These are phyloP conservation scores for Aaosphaeria arxii DNA, from an alignment of 2,329 filamentous ascomycete species.

Conservation along the genomic window DNA sequence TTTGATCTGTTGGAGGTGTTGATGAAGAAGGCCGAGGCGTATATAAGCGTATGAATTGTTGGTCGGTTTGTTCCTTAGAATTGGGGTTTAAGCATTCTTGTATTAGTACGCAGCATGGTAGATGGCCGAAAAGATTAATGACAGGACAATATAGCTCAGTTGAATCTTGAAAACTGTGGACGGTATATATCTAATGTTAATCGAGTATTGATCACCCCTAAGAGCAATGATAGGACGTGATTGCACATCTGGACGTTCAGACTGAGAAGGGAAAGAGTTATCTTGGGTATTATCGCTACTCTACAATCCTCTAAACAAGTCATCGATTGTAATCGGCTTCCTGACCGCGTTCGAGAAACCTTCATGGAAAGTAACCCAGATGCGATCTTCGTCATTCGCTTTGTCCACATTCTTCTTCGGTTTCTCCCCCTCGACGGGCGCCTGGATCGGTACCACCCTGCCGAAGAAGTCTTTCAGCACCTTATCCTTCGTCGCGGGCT, in stretches of 20 bases:
- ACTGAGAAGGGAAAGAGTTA: too few relatives aligned
- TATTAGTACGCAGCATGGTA: too few relatives aligned
- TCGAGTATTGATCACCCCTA: too few relatives aligned
- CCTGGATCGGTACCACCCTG: constrained; percentile 57
- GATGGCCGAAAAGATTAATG: too few relatives aligned
- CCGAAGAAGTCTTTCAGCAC: constrained; percentile 86
- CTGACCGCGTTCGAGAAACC: constrained; percentile 89
- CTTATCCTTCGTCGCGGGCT: constrained; percentile 19
- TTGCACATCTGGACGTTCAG: too few relatives aligned
- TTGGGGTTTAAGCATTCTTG: too few relatives aligned
- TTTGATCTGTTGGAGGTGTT: neutral
- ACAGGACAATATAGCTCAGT: too few relatives aligned
- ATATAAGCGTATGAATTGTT: neutral
- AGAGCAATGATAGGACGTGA: too few relatives aligned
- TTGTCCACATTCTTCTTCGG: constrained; percentile 25
- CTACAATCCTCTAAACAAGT: constrained; percentile 68
- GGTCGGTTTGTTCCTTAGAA: too few relatives aligned
- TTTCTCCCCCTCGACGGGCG: constrained; percentile 39
- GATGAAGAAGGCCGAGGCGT: neutral
- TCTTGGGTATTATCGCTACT: neutral
- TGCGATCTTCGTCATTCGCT: constrained; percentile 53
- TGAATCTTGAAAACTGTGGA: too few relatives aligned
- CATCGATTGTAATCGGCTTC: constrained; percentile 78
- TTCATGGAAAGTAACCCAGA: constrained; percentile 89
- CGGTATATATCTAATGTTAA: too few relatives aligned